These are phyloP conservation scores for Syzygium syzygioides DNA, from an alignment of 441 rosid species.

Conservation along the genomic window DNA sequence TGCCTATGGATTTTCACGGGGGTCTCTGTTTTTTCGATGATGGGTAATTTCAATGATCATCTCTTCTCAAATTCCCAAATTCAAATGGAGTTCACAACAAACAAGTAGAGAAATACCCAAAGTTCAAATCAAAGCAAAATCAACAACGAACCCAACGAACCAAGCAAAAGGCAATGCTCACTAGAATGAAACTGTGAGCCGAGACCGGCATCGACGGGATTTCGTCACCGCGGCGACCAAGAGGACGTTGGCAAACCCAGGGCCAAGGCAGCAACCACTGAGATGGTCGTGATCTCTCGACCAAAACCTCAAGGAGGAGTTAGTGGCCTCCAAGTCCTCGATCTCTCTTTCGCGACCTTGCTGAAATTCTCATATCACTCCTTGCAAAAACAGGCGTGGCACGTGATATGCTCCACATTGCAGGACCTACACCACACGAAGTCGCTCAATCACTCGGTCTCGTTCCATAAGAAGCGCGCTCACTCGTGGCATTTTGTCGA, in stretches of 20 bases:
- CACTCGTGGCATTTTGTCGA: too few relatives aligned
- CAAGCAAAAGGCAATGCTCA: background rate
- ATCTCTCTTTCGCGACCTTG: background rate
- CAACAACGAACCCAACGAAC: conserved; percentile 47
- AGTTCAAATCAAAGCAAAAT: background rate
- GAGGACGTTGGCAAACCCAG: background rate
- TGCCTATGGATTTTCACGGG: too few relatives aligned
- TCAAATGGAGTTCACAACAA: background rate
- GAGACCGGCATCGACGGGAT: too few relatives aligned
- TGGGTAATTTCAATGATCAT: background rate
- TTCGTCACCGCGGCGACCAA: background rate
- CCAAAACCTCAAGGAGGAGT: too few relatives aligned
- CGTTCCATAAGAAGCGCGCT: background rate
- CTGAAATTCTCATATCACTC: background rate
- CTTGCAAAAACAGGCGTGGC: background rate
- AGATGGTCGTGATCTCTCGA: background rate
- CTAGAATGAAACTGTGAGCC: background rate
- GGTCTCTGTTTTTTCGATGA: background rate
- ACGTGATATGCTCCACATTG: background rate
- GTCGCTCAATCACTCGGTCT: background rate
- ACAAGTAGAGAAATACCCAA: background rate
- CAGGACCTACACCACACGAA: background rate
- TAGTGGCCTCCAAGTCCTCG: too few relatives aligned
- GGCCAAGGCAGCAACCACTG: background rate
- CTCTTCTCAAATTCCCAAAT: background rate